Evolutionary conservation across 1,284 basidiomycete genomes (phyloP).

Genomic region (Naganishia sp.): DNA sequence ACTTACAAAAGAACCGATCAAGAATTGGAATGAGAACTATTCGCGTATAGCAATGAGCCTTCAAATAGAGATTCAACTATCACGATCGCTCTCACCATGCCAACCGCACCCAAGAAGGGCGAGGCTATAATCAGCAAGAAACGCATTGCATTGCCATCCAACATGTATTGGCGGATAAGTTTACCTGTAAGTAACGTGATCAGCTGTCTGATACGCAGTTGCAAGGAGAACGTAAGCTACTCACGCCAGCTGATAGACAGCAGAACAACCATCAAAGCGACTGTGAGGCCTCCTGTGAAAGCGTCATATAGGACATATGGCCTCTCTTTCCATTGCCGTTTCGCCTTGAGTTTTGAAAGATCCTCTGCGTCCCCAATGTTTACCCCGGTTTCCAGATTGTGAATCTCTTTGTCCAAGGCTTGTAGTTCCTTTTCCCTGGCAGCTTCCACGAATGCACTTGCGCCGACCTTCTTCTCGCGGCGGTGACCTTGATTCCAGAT

Average conservation of each 20-base stretch:
- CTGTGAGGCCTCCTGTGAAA: slow-evolving; percentile 58
- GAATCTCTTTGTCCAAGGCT: background rate
- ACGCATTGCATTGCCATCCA: slow-evolving; percentile 57
- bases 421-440: background rate
- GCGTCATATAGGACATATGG: slow-evolving; percentile 57
- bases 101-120: slow-evolving; percentile 57
- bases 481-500: slow-evolving; percentile 51
- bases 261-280: slow-evolving; percentile 44
- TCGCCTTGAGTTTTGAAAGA: slow-evolving; percentile 30
- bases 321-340: slow-evolving; percentile 42
- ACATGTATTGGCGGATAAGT: slow-evolving; percentile 56
- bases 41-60: background rate
- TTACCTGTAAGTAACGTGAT: slow-evolving; percentile 45
- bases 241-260: slow-evolving; percentile 38
- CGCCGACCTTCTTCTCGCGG: slow-evolving; percentile 17
- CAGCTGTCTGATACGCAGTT: background rate
- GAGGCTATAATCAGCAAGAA: slow-evolving; percentile 56
- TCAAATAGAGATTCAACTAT: background rate
- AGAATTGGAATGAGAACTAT: background rate
- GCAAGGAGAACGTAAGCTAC: slow-evolving; percentile 30
- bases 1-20: slow-evolving; percentile 34
- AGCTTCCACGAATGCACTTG: slow-evolving; percentile 4
- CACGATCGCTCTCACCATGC: slow-evolving; percentile 43
- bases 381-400: background rate
- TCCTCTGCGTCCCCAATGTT: slow-evolving; percentile 26